Evolutionary conservation across 2,329 filamentous ascomycete species (phyloP).

Genomic region (Xylaria sp.): DNA sequence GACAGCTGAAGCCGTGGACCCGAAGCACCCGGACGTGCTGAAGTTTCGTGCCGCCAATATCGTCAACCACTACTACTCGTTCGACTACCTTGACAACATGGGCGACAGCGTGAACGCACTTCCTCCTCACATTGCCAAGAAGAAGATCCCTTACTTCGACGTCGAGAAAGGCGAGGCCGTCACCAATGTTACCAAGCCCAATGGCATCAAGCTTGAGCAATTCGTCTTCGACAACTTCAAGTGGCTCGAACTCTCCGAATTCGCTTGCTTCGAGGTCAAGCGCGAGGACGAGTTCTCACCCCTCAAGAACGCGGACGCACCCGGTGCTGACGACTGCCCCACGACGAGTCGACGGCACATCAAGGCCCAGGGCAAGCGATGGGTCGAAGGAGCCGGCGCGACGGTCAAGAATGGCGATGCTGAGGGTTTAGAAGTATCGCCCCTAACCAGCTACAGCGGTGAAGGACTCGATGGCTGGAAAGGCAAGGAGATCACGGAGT

Average conservation of each 20-base stretch:
- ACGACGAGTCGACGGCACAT: conserved; percentile 94
- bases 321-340: conserved; percentile 74
- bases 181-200: conserved; percentile 81
- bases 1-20: conserved; percentile 89
- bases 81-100: conserved; percentile 89
- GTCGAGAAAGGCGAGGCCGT: conserved; percentile 79
- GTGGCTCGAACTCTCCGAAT: conserved; percentile 84
- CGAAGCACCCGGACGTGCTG: conserved; percentile 81
- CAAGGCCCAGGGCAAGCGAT: conserved; percentile 87
- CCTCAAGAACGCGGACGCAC: conserved; percentile 77
- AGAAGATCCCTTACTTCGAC: conserved; percentile 95
- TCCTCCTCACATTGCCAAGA: conserved; percentile 94
- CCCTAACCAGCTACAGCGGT: conserved; percentile 85
- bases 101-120: conserved; percentile 86
- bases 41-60: conserved; percentile 99
- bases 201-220: conserved; percentile 98
- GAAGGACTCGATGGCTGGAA: conserved; percentile 70
- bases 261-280: conserved; percentile 94
- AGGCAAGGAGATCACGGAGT: conserved; percentile 54
- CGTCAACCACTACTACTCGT: conserved; percentile 99
- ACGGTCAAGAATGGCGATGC: conserved; percentile 69
- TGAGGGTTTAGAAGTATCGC: conserved; percentile 87
- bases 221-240: conserved; percentile 99
- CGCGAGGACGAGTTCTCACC: conserved; percentile 99
- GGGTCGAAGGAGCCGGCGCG: conserved; percentile 83